These are phyloP conservation scores for Przewalskia tangutica DNA, from an alignment of 257 asterid genomes.

Conservation along the genomic window DNA sequence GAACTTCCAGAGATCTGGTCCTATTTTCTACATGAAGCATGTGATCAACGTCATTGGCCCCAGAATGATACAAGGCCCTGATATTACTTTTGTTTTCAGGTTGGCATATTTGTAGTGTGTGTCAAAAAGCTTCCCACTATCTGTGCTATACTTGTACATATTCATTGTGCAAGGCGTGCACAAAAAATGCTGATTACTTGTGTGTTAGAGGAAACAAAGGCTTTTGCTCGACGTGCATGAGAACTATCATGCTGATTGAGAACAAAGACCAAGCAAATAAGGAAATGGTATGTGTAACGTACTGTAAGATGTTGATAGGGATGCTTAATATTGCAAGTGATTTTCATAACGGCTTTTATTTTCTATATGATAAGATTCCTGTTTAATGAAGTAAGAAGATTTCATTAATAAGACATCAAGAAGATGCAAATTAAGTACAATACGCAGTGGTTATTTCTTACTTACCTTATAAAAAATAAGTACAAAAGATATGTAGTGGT, in stretches of 20 bases:
- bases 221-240: slow-evolving; percentile 89
- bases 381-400: neutral
- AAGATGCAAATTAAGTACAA: neutral
- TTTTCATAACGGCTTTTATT: neutral
- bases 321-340: neutral
- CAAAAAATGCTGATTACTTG: slow-evolving; percentile 53
- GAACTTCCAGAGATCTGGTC: neutral
- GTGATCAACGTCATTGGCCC: neutral
- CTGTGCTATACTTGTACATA: slow-evolving; percentile 92
- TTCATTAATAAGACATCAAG: neutral
- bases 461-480: neutral
- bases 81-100: slow-evolving; percentile 46
- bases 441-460: neutral
- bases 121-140: slow-evolving; percentile 61
- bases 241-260: slow-evolving; percentile 74
- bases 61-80: slow-evolving; percentile 1
- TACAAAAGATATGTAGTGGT: neutral
- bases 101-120: slow-evolving; percentile 97
- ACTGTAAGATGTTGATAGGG: neutral
- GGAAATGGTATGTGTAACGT: slow-evolving; percentile 49
- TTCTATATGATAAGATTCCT: neutral
- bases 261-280: slow-evolving; percentile 58
- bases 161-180: slow-evolving; percentile 89
- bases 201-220: slow-evolving; percentile 78
- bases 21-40: neutral